Evolutionary conservation across 345 rosid species (phyloP).

Genomic region (Mallotus nudiflorus): DNA sequence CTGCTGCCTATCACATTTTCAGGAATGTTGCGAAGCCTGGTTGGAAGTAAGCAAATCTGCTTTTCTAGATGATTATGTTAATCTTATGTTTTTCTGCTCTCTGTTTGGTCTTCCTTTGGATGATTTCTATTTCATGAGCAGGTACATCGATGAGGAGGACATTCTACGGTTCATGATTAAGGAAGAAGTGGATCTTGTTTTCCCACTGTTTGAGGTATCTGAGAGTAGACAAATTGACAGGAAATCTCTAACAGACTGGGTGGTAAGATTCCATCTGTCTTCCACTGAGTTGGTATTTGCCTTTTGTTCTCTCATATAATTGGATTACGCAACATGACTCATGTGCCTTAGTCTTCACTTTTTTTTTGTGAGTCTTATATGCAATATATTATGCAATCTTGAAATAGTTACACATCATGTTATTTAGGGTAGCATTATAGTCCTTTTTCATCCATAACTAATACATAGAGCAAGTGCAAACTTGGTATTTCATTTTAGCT

Average conservation of each 20-base stretch:
- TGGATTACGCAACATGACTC: neutral
- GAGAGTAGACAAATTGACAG: conserved; percentile 55
- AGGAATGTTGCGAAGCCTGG: conserved; percentile 49
- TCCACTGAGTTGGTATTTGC: too few relatives aligned
- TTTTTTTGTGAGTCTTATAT: neutral
- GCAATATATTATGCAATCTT: too few relatives aligned
- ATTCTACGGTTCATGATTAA: conserved; percentile 77
- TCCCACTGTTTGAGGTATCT: conserved; percentile 60
- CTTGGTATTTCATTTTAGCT: too few relatives aligned
- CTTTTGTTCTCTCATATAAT: neutral
- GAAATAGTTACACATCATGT: too few relatives aligned
- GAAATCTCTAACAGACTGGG: conserved; percentile 71
- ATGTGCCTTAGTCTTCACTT: neutral
- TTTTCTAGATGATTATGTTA: neutral
- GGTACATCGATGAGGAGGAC: conserved; percentile 74
- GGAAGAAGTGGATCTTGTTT: conserved; percentile 83
- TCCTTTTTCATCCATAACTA: too few relatives aligned
- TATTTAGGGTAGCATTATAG: too few relatives aligned
- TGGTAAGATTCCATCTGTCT: conserved; percentile 44
- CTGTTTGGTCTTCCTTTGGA: neutral
- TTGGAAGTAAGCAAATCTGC: conserved; percentile 50
- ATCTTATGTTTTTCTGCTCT: neutral
- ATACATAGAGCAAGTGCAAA: too few relatives aligned
- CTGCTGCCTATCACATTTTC: conserved; percentile 68
- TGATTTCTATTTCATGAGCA: conserved; percentile 24